These are phyloP conservation scores for Suillus tomentosus DNA, from an alignment of 768 basidiomycete genomes.

Conservation along the genomic window DNA sequence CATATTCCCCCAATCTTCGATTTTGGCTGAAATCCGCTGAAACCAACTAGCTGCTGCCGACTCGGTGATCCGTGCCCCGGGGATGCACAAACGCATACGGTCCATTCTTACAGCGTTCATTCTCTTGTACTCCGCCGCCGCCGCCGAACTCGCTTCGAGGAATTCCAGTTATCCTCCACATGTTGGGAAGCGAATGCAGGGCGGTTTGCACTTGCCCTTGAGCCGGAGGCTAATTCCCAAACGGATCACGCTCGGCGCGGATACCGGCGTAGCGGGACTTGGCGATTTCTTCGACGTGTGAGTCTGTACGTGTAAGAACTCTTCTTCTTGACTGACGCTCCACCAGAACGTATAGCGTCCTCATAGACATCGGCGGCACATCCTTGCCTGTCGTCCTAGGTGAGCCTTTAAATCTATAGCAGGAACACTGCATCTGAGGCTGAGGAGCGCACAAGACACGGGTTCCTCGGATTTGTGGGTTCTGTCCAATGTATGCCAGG, in stretches of 20 bases:
- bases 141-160: background rate
- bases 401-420: constrained; percentile 27
- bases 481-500: constrained; percentile 55
- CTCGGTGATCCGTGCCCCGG: background rate
- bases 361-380: constrained; percentile 55
- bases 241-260: constrained; percentile 14
- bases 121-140: background rate
- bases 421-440: background rate
- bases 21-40: background rate
- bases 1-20: too few species aligned
- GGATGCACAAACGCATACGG: background rate
- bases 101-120: background rate
- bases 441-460: constrained; percentile 50
- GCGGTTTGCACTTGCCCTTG: constrained; percentile 30
- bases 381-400: constrained; percentile 62
- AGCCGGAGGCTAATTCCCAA: constrained; percentile 9
- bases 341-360: constrained; percentile 62
- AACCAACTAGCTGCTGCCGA: background rate
- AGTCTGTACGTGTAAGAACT: constrained; percentile 23
- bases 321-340: constrained; percentile 1
- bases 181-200: constrained; percentile 12
- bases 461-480: constrained; percentile 83
- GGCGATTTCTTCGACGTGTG: constrained; percentile 68
- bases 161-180: background rate
- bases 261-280: constrained; percentile 48